Evolutionary conservation across 2,329 filamentous ascomycete species (phyloP), one percentile per base, ranked within the genome.

Genomic region (Emmonsiellopsis sp.): DNA sequence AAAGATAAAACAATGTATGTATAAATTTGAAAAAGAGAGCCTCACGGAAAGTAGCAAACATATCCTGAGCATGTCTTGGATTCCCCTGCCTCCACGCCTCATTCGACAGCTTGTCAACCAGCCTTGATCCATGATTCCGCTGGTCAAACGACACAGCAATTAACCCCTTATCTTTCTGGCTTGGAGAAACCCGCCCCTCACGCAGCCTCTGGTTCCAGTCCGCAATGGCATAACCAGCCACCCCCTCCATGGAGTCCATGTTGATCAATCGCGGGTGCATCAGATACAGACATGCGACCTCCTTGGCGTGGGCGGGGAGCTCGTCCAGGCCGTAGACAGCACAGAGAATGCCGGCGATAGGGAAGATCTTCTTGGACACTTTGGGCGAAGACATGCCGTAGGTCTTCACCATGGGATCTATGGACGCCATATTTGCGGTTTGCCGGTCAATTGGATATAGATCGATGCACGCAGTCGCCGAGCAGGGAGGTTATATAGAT

Each of bases 91-190:
- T 79, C 92, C 91, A 97, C 3, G 85, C 78, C 60, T 85, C 76
- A 67, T 96, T 97, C 31, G 86, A 83, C 14, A 77, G 60, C 6
- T 79, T 72, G 61, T 85, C 78, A 2, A 92, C 80, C 55, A 83
- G 70, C 52, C 93, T 76, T 2, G 80, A 78, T 31, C 93, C 93
- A 70, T 97, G 93, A 68, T 97, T 97, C 45, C 92, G 81, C 74
- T 95, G 90, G 71, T 97, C 93, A 68, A 95, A 95, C 2, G 86
- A 81, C 10, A 91, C 80, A 2, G 88, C 90, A 49, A 97, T 84
- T 42, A 97, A 71, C 0, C 86, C 87, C 55, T 75, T 72, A 69
- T 64, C 52, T 56, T 65, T 42, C 33, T 61, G 58, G 49, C 50
- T 53, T 21, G 64, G 60, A 50, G 58, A 64, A 48, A 57, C 61